Conservation (phyloP, 257 asterid species). For the Echium plantagineum region DNA sequence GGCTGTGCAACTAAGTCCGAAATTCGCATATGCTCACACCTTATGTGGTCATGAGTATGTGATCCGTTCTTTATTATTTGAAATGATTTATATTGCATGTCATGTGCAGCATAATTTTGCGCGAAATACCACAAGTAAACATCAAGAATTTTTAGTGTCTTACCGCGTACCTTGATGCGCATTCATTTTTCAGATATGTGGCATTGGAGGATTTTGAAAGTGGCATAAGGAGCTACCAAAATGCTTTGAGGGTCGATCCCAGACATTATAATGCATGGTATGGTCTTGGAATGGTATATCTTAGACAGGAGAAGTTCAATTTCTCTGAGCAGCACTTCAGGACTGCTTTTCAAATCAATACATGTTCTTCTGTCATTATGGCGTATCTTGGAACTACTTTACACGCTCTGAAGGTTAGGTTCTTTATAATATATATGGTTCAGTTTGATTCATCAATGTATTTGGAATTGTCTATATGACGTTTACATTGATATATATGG, state of each 20-base stretch:
- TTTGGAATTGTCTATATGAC: neutral
- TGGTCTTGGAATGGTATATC: constrained; percentile 95
- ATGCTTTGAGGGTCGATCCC: constrained; percentile 70
- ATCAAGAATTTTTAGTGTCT: neutral
- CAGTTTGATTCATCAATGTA: neutral
- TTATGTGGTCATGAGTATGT: constrained; percentile 93
- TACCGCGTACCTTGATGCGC: neutral
- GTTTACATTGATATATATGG: constrained; percentile 1
- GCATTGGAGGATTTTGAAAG: constrained; percentile 90
- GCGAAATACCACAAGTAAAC: neutral
- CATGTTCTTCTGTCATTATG: constrained; percentile 87
- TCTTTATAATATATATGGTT: neutral
- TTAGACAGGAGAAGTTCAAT: constrained; percentile 83
- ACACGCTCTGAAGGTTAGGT: constrained; percentile 70
- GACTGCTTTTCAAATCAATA: constrained; percentile 77
- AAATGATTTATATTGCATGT: neutral
- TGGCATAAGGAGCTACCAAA: constrained; percentile 74
- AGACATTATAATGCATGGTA: constrained; percentile 98
- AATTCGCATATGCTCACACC: constrained; percentile 88
- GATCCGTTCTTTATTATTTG: constrained; percentile 6
- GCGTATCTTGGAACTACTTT: constrained; percentile 86
- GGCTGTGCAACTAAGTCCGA: constrained; percentile 80
- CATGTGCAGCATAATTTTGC: no score
- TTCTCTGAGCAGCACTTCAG: constrained; percentile 93
- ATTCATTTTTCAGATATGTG: constrained; percentile 45